Conservation (phyloP, 208 protist species). For the Acanthamoeba castellanii region DNA sequence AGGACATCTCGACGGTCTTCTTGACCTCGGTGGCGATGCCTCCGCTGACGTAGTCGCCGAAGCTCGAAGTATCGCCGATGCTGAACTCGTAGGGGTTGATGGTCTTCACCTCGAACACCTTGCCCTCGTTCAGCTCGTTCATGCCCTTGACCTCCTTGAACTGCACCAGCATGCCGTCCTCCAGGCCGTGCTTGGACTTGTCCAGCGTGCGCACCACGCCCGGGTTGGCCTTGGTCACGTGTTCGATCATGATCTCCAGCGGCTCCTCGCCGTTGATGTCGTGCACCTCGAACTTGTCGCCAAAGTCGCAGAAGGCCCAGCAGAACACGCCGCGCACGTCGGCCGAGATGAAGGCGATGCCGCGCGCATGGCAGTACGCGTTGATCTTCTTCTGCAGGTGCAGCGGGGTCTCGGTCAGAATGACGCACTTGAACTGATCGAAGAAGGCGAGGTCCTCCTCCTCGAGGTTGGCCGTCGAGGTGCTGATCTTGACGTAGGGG, state of each 20-base stretch:
- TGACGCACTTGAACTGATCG: slow-evolving; percentile 83
- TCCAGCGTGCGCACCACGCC: slow-evolving; percentile 89
- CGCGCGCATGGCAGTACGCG: slow-evolving; percentile 76
- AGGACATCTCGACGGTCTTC: slow-evolving; percentile 77
- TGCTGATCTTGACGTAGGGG: slow-evolving; percentile 88
- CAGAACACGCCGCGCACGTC: slow-evolving; percentile 84
- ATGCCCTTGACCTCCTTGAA: slow-evolving; percentile 88
- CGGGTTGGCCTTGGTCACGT: slow-evolving; percentile 82
- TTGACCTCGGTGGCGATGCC: slow-evolving; percentile 87
- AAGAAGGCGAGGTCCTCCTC: slow-evolving; percentile 64
- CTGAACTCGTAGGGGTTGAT: slow-evolving; percentile 84
- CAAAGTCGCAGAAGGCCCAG: slow-evolving; percentile 90
- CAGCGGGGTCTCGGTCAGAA: slow-evolving; percentile 84
- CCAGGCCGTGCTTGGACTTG: slow-evolving; percentile 87
- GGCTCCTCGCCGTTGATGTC: slow-evolving; percentile 90
- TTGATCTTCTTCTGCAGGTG: slow-evolving; percentile 84
- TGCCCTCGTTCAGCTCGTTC: slow-evolving; percentile 78
- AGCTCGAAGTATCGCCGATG: slow-evolving; percentile 84
- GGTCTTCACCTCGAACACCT: slow-evolving; percentile 68
- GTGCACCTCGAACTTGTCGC: slow-evolving; percentile 86
- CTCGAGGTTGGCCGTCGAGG: slow-evolving; percentile 75
- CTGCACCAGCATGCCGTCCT: slow-evolving; percentile 89
- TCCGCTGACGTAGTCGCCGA: slow-evolving; percentile 80
- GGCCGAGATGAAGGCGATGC: slow-evolving; percentile 86
- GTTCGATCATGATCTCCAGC: slow-evolving; percentile 80